phyloP scores from a whole-genome alignment of 2,329 filamentous ascomycete genomes.

The Aspergillus sp. region DNA sequence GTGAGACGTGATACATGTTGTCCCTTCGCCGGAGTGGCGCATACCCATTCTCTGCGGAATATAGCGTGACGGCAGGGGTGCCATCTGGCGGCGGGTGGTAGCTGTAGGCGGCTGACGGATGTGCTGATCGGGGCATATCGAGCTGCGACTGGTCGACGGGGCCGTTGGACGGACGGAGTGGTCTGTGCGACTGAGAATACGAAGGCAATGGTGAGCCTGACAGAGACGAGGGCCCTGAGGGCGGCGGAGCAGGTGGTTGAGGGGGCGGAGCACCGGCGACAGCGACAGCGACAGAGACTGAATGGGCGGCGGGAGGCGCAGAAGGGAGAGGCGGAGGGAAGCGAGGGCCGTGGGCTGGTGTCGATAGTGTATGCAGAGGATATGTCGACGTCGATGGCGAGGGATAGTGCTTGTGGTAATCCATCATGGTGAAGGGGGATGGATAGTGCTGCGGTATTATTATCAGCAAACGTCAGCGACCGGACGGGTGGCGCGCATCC shows the following conservation, averaged over 20 bases:
- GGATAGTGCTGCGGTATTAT: background rate
- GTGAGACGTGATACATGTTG: conserved; percentile 22
- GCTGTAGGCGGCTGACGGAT: conserved; percentile 9
- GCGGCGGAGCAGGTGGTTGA: background rate
- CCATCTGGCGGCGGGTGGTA: conserved; percentile 11
- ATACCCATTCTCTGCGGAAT: conserved; percentile 20
- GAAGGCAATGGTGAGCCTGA: conserved; percentile 8
- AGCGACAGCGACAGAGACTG: conserved; percentile 21
- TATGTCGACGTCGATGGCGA: conserved; percentile 20
- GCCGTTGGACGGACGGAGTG: conserved; percentile 11
- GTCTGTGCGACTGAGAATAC: conserved; percentile 1
- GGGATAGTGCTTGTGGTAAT: conserved; percentile 24
- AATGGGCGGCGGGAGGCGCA: conserved; percentile 19
- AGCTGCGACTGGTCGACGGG: conserved; percentile 9
- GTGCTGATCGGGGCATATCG: conserved; percentile 17
- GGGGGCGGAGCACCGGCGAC: conserved; percentile 21
- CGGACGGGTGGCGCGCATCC: conserved; percentile 13
- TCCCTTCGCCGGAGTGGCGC: conserved; percentile 24
- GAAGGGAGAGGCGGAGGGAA: conserved; percentile 19
- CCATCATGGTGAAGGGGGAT: conserved; percentile 21
- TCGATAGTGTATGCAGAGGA: conserved; percentile 33
- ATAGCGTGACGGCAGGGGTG: conserved; percentile 11
- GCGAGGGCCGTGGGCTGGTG: conserved; percentile 32
- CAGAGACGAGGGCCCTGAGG: background rate
- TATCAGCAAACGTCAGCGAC: conserved; percentile 11